Evolutionary conservation across 495 filamentous ascomycete species (phyloP).

Genomic region (Tuber indicum): DNA sequence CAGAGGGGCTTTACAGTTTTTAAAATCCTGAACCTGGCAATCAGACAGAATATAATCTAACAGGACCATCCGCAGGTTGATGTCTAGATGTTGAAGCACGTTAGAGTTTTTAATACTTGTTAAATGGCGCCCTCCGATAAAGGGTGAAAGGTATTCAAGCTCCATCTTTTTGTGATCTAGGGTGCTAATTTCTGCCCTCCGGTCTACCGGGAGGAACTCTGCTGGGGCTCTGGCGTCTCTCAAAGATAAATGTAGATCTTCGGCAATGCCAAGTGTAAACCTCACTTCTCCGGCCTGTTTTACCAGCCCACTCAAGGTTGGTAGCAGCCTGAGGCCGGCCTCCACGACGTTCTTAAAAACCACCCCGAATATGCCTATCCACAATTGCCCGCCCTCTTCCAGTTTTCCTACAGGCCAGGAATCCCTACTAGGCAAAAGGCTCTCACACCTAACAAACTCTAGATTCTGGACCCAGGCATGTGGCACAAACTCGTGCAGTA

Average conservation of each 20-base stretch:
- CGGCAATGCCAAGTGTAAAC: slow-evolving; percentile 14
- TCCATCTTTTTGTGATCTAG: slow-evolving; percentile 5
- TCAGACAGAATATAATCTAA: slow-evolving; percentile 36
- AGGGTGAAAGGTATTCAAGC: slow-evolving; percentile 10
- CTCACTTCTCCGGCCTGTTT: slow-evolving; percentile 13
- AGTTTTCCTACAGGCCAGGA: slow-evolving; percentile 34
- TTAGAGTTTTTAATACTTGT: slow-evolving; percentile 14
- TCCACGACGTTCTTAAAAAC: slow-evolving; percentile 25
- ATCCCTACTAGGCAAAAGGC: slow-evolving; percentile 18
- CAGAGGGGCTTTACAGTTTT: slow-evolving; percentile 27
- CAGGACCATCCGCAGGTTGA: slow-evolving; percentile 10
- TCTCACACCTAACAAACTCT: slow-evolving; percentile 14
- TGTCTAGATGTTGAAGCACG: slow-evolving; percentile 1
- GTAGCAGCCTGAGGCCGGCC: slow-evolving; percentile 13
- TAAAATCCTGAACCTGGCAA: slow-evolving; percentile 17
- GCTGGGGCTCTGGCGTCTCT: slow-evolving; percentile 19
- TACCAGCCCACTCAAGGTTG: slow-evolving; percentile 24
- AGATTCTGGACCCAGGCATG: slow-evolving; percentile 41
- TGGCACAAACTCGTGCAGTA: slow-evolving; percentile 43
- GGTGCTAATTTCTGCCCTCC: slow-evolving; percentile 10
- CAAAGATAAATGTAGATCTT: slow-evolving; percentile 20
- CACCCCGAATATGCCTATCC: slow-evolving; percentile 27
- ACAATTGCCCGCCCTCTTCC: slow-evolving; percentile 19
- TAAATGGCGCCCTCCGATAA: slow-evolving; percentile 10
- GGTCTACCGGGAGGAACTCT: slow-evolving; percentile 24